Base-by-base conservation (phyloP, 2,329 filamentous ascomycete species). In the Ophiostoma himal-ulmi region DNA sequence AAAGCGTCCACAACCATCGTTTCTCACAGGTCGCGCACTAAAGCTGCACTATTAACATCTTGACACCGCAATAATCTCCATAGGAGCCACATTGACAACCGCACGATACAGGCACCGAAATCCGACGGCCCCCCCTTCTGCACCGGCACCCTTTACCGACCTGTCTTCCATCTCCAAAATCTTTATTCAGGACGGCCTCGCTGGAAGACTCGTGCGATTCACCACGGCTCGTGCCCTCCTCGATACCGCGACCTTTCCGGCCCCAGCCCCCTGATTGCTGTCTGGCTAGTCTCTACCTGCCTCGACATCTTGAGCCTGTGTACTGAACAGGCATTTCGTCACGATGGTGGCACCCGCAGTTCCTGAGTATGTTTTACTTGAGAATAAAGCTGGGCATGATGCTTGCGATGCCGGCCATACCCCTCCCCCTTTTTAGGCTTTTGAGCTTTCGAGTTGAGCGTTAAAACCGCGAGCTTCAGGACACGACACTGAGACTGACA, bases 261-360 rank as follows among this genome's bases (percentile, higher is more conserved):
- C 34, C 34, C 30, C 60, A 36, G 30, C 60, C 60, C 60, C 60
- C 14, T 64, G 34, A 64, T 64, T 64, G 34, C 60, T 37, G n/a
- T 62, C 57, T 22, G 11, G 57, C 26, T 66, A 36, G 39, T 17
- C 30, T 44, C 37, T 66, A 60, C 37, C 48, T 66, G 36, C n/a
- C 26, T 44, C 3, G 26, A 44, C 52, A 26, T 37, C 26, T 52
- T 36, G 68, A 57, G 60, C 68, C 66, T 71, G 68, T 54, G 65
- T 20, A 34, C 64, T 48, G 26, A 39, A 34, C 37, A 65, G 17
- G 36, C 20, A 65, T 22, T 5, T 37, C 52, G 36, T 67, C 82
- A 82, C 81, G 77, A 91, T 91, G 89, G 86, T 91, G 79, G 86
- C 88, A 81, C 90, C 90, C 79, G 89, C 89, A 78, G 88, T 92